Conservation (phyloP, 2,329 filamentous ascomycete species). For the Lecanosticta acicola region DNA sequence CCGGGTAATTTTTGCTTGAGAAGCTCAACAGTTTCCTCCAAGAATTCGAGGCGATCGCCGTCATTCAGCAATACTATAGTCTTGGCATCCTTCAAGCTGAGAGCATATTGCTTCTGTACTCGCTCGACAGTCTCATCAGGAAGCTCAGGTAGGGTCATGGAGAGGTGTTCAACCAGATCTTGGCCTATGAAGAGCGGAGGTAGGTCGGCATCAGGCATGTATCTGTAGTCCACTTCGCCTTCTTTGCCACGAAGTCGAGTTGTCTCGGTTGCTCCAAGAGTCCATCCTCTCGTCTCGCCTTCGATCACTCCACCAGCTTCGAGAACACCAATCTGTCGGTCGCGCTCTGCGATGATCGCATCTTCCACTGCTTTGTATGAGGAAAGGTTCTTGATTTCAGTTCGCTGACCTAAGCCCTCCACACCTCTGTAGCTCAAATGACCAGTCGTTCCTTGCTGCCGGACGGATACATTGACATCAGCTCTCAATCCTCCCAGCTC, state of each 20-base stretch:
- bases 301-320: slow-evolving; percentile 67
- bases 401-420: slow-evolving; percentile 69
- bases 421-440: slow-evolving; percentile 52
- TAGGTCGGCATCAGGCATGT: slow-evolving; percentile 96
- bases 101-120: slow-evolving; percentile 51
- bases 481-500: slow-evolving; percentile 84
- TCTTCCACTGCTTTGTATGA: slow-evolving; percentile 94
- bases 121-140: slow-evolving; percentile 63
- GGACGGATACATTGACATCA: slow-evolving; percentile 91
- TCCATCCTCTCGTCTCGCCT: slow-evolving; percentile 91
- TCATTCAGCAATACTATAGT: slow-evolving; percentile 72
- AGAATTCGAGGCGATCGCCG: slow-evolving; percentile 76
- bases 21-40: slow-evolving; percentile 58
- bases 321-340: slow-evolving; percentile 77
- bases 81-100: slow-evolving; percentile 77
- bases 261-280: slow-evolving; percentile 76
- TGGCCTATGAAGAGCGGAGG: slow-evolving; percentile 68
- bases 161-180: slow-evolving; percentile 62
- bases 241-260: slow-evolving; percentile 82
- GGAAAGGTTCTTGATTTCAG: slow-evolving; percentile 95
- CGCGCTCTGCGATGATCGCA: slow-evolving; percentile 83
- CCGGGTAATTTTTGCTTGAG: slow-evolving; percentile 31
- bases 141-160: slow-evolving; percentile 58
- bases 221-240: slow-evolving; percentile 93
- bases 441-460: slow-evolving; percentile 43